Percentiles rank a stretch among this genome's conserved stretches.
Evolutionary conservation across 2,329 filamentous ascomycete species (phyloP).

Genomic region (Arthrobotrys pseudoclavata): DNA sequence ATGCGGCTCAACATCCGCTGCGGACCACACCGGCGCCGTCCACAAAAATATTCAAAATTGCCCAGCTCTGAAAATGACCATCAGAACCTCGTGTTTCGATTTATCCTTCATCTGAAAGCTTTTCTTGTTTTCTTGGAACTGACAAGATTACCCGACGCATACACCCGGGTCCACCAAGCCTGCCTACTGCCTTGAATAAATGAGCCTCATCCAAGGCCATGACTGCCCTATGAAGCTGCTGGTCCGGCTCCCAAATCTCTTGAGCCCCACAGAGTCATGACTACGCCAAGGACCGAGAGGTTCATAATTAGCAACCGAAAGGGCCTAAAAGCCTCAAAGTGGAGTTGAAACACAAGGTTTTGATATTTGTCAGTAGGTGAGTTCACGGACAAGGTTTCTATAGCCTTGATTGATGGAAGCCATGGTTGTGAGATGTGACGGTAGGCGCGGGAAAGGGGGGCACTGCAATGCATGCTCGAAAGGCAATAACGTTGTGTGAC

Average conservation of each 20-base stretch:
- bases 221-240: not conserved
- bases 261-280: conserved; percentile 20
- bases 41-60: not conserved
- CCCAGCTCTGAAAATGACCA: not conserved
- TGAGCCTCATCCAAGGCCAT: conserved; percentile 34
- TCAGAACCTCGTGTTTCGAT: conserved; percentile 16
- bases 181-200: conserved; percentile 19
- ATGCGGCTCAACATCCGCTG: conserved; percentile 4
- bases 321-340: conserved; percentile 5
- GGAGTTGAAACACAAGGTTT: conserved; percentile 31
- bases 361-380: conserved; percentile 38
- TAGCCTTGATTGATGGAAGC: not conserved
- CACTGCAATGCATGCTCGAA: not conserved
- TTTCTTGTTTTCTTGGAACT: not conserved
- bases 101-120: conserved; percentile 1
- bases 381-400: conserved; percentile 32
- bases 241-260: conserved; percentile 3
- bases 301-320: conserved; percentile 45
- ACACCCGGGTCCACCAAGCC: not conserved
- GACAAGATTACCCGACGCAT: conserved; percentile 17
- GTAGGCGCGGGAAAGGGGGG: conserved; percentile 17
- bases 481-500: not conserved
- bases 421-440: conserved; percentile 4
- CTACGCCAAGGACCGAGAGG: conserved; percentile 30
- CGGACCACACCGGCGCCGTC: not conserved